phyloP scores from a whole-genome alignment of 441 rosid genomes.

The California macrophylla region DNA sequence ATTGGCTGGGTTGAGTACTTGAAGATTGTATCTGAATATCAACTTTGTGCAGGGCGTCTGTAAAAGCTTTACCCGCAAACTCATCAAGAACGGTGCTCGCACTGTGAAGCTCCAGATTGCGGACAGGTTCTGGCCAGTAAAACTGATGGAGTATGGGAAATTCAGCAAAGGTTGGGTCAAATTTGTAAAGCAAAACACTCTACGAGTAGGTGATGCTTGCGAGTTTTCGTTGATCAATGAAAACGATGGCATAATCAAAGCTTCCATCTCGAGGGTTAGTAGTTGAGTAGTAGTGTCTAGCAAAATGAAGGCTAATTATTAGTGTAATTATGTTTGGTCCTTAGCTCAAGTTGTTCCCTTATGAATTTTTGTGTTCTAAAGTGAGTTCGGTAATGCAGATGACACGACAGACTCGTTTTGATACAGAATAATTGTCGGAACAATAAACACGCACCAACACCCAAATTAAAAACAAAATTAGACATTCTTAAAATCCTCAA shows the following conservation, averaged over 20 bases:
- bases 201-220: neutral
- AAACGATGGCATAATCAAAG: neutral
- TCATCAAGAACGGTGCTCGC: neutral
- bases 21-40: neutral
- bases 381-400: no score
- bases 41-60: neutral
- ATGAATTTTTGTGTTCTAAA: no score
- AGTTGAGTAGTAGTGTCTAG: neutral
- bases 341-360: no score
- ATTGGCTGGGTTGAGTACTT: neutral
- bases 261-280: neutral
- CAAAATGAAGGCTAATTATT: no score
- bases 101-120: neutral
- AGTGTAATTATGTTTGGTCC: no score
- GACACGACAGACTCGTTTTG: no score
- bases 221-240: neutral
- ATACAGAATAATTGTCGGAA: no score
- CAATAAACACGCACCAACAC: no score
- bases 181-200: neutral
- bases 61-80: neutral
- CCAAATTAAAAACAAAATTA: no score
- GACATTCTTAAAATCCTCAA: no score
- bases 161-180: neutral
- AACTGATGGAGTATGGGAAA: neutral
- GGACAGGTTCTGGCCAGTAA: neutral